Percentiles rank a stretch among this genome's conserved stretches.
These are phyloP conservation scores for Pythium sukuiense DNA, from an alignment of 352 stramenopile species.

Conservation along the genomic window DNA sequence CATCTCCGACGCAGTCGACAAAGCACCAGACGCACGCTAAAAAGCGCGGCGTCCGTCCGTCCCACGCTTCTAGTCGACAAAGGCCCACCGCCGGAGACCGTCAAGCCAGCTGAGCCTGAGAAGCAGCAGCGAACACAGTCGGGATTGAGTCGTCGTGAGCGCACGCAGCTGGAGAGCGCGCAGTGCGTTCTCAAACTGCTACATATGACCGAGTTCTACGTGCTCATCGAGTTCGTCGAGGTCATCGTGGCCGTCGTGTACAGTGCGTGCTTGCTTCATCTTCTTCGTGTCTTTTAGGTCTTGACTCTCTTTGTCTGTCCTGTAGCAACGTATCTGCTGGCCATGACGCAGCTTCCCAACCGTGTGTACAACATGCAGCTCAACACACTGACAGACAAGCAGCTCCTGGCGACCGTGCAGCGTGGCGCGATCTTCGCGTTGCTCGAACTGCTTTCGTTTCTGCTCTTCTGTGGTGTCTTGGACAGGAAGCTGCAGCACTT, in stretches of 20 bases:
- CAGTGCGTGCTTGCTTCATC: not conserved
- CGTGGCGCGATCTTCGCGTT: not conserved
- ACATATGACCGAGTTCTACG: constrained; percentile 5
- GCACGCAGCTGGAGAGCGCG: constrained; percentile 1
- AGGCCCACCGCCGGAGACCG: not conserved
- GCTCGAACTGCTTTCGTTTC: not conserved
- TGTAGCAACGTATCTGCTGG: constrained; percentile 2
- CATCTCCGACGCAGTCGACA: not conserved
- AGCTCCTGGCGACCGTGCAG: constrained; percentile 1
- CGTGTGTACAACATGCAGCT: constrained; percentile 5
- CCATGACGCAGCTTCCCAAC: constrained; percentile 3
- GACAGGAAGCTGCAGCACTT: constrained; percentile 4
- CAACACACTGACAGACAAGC: constrained; percentile 4
- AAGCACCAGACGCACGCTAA: not conserved
- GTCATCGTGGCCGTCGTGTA: constrained; percentile 4
- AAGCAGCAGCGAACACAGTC: not conserved
- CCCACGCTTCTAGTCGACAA: not conserved
- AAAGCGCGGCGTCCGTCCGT: not conserved
- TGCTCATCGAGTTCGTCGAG: constrained; percentile 9
- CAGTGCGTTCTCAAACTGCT: constrained; percentile 6
- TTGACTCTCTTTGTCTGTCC: not conserved
- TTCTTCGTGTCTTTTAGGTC: not conserved
- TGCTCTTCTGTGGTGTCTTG: not conserved
- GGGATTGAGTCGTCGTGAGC: not conserved
- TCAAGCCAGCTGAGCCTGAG: not conserved